Conservation (phyloP, 306 rosid species). For the Geum urbanum region DNA sequence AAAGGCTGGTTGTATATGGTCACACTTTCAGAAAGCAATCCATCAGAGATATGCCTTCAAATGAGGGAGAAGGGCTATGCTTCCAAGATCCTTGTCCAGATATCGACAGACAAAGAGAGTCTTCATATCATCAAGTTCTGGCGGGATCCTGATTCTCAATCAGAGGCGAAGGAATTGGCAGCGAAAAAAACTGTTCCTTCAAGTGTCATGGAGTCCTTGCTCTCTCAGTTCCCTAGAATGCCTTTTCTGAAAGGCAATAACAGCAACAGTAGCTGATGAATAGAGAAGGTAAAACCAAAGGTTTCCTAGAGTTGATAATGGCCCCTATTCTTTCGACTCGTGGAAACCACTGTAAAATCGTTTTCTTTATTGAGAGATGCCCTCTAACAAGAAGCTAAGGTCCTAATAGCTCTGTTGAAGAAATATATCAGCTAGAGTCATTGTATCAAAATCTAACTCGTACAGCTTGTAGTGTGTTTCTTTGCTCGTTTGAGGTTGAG, state of each 20-base stretch:
- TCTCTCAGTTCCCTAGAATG: constrained; percentile 39
- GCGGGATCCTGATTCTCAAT: constrained; percentile 45
- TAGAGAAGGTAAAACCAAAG: constrained; percentile 11
- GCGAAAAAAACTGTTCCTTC: constrained; percentile 31
- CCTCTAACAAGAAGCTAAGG: neutral
- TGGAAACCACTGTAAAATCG: neutral
- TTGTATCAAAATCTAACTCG: neutral
- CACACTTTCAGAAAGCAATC: constrained; percentile 69
- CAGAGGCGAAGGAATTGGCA: constrained; percentile 27
- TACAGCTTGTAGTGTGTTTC: neutral
- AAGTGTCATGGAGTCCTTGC: constrained; percentile 36
- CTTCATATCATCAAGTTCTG: constrained; percentile 91
- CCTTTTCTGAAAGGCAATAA: constrained; percentile 38
- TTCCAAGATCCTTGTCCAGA: constrained; percentile 71
- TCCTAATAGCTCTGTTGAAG: neutral
- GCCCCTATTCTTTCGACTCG: neutral
- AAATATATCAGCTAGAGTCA: neutral
- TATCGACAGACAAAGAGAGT: constrained; percentile 88
- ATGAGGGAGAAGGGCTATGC: constrained; percentile 85
- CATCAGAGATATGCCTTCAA: constrained; percentile 64
- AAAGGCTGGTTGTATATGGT: constrained; percentile 94
- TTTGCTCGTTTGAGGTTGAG: neutral
- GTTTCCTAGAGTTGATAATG: neutral
- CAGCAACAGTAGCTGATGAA: constrained; percentile 29
- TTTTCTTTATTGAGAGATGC: neutral